Conservation (phyloP, 192 early-diverging fungal genomes). For the Podochytrium sp. region DNA sequence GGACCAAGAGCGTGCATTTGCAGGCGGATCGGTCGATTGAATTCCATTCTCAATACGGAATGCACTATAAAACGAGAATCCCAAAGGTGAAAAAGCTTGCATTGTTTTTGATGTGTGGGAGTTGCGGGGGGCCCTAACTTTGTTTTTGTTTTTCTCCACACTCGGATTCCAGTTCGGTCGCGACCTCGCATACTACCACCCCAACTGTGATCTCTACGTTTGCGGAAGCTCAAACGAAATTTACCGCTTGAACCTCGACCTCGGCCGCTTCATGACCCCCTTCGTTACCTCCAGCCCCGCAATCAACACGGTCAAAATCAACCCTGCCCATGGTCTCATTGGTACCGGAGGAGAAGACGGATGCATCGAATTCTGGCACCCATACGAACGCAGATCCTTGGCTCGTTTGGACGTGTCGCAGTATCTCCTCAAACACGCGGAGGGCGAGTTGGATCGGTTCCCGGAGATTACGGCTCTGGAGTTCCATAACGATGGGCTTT, state of each 20-base stretch:
- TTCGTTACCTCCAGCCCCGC: conserved; percentile 70
- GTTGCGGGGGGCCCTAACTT: background rate
- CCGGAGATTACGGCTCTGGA: conserved; percentile 76
- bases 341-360: conserved; percentile 89
- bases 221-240: conserved; percentile 81
- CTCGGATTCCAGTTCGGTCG: conserved; percentile 72
- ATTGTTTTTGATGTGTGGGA: conserved; percentile 11
- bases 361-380: conserved; percentile 94
- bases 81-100: conserved; percentile 63
- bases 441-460: conserved; percentile 41
- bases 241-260: conserved; percentile 88
- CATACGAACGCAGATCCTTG: conserved; percentile 61
- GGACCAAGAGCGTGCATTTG: conserved; percentile 93
- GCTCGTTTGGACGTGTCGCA: conserved; percentile 70
- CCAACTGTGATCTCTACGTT: conserved; percentile 89
- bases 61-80: conserved; percentile 92
- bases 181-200: conserved; percentile 86
- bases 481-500: conserved; percentile 86
- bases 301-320: conserved; percentile 67
- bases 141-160: conserved; percentile 5
- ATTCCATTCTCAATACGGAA: conserved; percentile 93
- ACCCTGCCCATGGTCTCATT: conserved; percentile 91
- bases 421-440: conserved; percentile 20
- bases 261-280: conserved; percentile 88
- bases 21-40: conserved; percentile 90